Conservation (phyloP, 768 basidiomycete species). For the Phylloporus sp. region DNA sequence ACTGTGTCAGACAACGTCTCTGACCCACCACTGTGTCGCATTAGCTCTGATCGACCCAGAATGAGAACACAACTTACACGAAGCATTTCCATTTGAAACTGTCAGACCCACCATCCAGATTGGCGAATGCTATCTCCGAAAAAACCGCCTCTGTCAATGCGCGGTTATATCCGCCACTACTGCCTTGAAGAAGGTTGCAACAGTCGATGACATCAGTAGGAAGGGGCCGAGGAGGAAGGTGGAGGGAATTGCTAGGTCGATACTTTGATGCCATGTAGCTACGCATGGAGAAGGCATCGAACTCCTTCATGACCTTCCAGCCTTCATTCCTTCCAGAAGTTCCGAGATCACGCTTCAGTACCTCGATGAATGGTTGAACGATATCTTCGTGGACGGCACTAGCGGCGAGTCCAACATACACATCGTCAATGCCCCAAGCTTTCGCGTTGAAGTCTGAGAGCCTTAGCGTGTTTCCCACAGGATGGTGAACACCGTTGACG, state of each 20-base stretch:
- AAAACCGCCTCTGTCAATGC: slow-evolving; percentile 34
- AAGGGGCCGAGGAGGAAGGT: slow-evolving; percentile 16
- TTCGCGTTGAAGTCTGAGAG: slow-evolving; percentile 1
- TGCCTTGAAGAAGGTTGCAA: slow-evolving; percentile 30
- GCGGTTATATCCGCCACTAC: too few species aligned
- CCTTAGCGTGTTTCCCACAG: not conserved
- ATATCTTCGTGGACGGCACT: slow-evolving; percentile 17
- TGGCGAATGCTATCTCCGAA: slow-evolving; percentile 25
- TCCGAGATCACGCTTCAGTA: slow-evolving; percentile 18
- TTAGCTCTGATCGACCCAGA: not conserved
- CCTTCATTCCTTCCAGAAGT: not conserved
- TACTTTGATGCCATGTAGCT: slow-evolving; percentile 19
- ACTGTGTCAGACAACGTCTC: not conserved
- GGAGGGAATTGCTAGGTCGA: slow-evolving; percentile 11
- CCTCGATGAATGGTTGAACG: slow-evolving; percentile 18
- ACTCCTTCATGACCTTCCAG: not conserved
- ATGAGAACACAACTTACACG: slow-evolving; percentile 16
- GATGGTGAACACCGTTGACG: slow-evolving; percentile 1
- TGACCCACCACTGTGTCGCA: not conserved
- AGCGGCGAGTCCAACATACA: slow-evolving; percentile 15
- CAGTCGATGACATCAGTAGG: slow-evolving; percentile 28
- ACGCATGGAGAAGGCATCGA: not conserved
- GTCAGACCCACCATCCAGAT: not conserved
- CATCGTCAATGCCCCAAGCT: slow-evolving; percentile 5
- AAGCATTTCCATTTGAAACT: slow-evolving; percentile 25